Conservation (phyloP, 2,329 filamentous ascomycete genomes). For the Neofusicoccum ribis region DNA sequence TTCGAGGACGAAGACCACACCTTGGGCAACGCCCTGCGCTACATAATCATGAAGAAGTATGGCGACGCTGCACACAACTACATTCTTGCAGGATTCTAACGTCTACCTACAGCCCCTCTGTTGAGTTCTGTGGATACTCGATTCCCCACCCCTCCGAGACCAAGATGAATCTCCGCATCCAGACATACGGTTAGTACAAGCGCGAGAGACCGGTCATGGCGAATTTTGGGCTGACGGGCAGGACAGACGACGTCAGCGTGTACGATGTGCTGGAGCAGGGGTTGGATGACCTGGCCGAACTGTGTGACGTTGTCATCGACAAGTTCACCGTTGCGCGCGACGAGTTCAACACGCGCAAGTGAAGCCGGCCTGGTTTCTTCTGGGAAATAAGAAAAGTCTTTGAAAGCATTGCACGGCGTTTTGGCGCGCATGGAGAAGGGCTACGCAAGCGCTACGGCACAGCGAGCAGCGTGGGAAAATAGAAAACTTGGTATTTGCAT, state of each 20-base stretch:
- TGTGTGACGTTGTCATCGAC: conserved; percentile 91
- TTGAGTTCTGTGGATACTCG: conserved; percentile 97
- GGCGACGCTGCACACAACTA: conserved; percentile 30
- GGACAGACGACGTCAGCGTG: conserved; percentile 72
- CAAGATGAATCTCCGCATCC: conserved; percentile 96
- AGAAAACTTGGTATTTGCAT: conserved; percentile 39
- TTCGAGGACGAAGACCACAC: conserved; percentile 95
- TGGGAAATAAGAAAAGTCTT: conserved; percentile 1
- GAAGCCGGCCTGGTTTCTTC: not conserved
- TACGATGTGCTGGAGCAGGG: conserved; percentile 89
- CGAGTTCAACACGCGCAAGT: conserved; percentile 51
- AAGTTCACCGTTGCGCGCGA: conserved; percentile 75
- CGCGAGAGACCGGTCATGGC: not conserved
- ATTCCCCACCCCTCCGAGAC: conserved; percentile 95
- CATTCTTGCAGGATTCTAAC: not conserved
- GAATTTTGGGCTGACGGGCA: conserved; percentile 9
- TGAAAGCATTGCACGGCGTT: conserved; percentile 36
- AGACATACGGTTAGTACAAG: conserved; percentile 77
- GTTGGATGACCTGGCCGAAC: conserved; percentile 79
- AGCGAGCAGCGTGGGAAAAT: conserved; percentile 15
- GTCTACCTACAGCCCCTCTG: conserved; percentile 67
- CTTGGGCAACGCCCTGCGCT: conserved; percentile 88
- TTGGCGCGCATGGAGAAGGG: conserved; percentile 20
- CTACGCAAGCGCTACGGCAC: conserved; percentile 27
- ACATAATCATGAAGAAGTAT: conserved; percentile 98